Conservation (phyloP, 768 basidiomycete species). For the Tylopilus sp. region DNA sequence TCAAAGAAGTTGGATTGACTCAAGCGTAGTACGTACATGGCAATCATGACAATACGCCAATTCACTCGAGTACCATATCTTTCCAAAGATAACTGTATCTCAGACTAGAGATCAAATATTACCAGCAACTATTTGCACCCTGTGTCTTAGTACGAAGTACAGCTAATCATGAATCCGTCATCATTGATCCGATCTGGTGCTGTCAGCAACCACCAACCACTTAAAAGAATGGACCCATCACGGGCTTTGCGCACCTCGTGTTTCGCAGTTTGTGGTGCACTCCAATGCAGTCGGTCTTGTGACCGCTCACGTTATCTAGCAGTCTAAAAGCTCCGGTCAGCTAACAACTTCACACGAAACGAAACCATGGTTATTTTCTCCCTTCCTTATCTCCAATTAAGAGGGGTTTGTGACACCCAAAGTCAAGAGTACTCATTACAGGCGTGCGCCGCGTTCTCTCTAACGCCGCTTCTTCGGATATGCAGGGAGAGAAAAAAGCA, state of each 20-base stretch:
- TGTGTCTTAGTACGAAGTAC: neutral
- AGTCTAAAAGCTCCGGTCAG: neutral
- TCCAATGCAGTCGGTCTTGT: too few relatives aligned
- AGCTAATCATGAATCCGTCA: neutral
- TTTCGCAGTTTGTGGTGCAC: too few relatives aligned
- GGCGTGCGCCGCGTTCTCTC: conserved; percentile 5
- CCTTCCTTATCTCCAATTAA: neutral
- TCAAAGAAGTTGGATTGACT: conserved; percentile 31
- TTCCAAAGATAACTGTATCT: neutral
- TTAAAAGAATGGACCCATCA: too few relatives aligned
- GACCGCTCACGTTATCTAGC: conserved; percentile 8
- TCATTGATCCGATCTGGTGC: too few relatives aligned
- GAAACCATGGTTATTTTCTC: neutral
- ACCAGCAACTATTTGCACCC: neutral
- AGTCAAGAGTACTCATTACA: neutral
- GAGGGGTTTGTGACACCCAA: neutral
- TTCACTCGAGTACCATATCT: neutral
- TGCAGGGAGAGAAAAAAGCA: conserved; percentile 7
- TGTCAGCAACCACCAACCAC: too few relatives aligned
- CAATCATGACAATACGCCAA: neutral
- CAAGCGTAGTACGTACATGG: conserved; percentile 1
- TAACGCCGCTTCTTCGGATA: conserved; percentile 10
- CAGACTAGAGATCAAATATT: neutral
- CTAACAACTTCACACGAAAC: conserved; percentile 8
- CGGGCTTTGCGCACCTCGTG: too few relatives aligned